phyloP scores from a whole-genome alignment of 2,329 filamentous ascomycete species.

The Aureobasidium subglaciale region DNA sequence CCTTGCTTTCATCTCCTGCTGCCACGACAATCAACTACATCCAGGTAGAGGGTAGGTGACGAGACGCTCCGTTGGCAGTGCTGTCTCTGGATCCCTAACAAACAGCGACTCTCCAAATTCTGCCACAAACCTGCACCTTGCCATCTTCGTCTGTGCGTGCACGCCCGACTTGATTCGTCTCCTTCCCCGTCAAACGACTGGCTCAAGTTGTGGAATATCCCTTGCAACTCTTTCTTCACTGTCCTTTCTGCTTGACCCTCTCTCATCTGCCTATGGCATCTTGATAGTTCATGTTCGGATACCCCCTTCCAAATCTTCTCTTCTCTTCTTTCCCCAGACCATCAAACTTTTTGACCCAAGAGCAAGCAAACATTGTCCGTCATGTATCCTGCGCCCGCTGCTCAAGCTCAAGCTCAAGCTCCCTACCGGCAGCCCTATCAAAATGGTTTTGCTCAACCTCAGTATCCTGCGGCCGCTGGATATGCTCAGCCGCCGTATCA shows the following conservation, averaged over 20 bases:
- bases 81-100: not conserved
- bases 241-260: not conserved
- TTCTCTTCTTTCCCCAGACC: not conserved
- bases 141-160: constrained; percentile 10
- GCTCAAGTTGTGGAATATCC: not conserved
- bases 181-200: constrained; percentile 14
- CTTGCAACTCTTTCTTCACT: constrained; percentile 11
- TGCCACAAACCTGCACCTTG: constrained; percentile 11
- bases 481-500: constrained; percentile 27
- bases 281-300: not conserved
- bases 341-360: constrained; percentile 4
- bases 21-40: constrained; percentile 5
- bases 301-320: not conserved
- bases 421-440: constrained; percentile 28
- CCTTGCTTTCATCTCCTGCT: constrained; percentile 13
- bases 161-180: constrained; percentile 10
- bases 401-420: constrained; percentile 19
- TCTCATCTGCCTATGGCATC: constrained; percentile 10
- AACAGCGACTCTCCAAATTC: not conserved
- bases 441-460: not conserved
- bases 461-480: not conserved
- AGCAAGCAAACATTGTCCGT: not conserved
- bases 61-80: constrained; percentile 10
- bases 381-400: constrained; percentile 24
- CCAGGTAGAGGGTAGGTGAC: not conserved